phyloP scores from a whole-genome alignment of 495 filamentous ascomycete species.

The Talaromyces proteolyticus region DNA sequence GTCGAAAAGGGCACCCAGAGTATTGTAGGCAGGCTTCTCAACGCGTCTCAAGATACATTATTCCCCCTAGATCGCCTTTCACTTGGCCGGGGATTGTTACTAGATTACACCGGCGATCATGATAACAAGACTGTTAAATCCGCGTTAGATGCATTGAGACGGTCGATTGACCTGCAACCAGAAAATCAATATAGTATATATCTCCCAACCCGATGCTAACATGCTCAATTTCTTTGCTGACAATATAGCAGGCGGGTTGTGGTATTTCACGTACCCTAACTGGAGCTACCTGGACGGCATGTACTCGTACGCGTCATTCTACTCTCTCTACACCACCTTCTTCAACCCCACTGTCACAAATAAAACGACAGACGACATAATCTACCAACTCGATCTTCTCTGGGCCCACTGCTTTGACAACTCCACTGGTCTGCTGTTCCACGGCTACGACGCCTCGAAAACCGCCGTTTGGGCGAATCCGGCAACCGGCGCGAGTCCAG shows the following conservation, averaged over 20 bases:
- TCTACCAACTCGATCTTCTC: slow-evolving; percentile 46
- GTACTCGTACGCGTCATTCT: slow-evolving; percentile 48
- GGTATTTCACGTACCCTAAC: slow-evolving; percentile 48
- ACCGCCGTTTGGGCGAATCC: slow-evolving; percentile 51
- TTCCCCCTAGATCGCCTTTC: slow-evolving; percentile 33
- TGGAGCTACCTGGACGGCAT: slow-evolving; percentile 56
- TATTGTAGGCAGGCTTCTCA: slow-evolving; percentile 17
- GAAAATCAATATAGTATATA: slow-evolving; percentile 25
- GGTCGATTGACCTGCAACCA: slow-evolving; percentile 41
- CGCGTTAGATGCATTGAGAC: slow-evolving; percentile 35
- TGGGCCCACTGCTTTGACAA: slow-evolving; percentile 43
- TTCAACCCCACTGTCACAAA: slow-evolving; percentile 19
- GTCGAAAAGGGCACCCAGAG: slow-evolving; percentile 18
- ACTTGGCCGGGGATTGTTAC: slow-evolving; percentile 30
- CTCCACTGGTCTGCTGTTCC: slow-evolving; percentile 41
- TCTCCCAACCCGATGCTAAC: background rate
- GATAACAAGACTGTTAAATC: slow-evolving; percentile 26
- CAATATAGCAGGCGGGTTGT: slow-evolving; percentile 34
- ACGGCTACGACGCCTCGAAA: slow-evolving; percentile 53
- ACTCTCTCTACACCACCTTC: slow-evolving; percentile 34
- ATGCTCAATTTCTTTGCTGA: slow-evolving; percentile 1
- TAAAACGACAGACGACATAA: slow-evolving; percentile 38
- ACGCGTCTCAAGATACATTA: slow-evolving; percentile 26
- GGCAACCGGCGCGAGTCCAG: slow-evolving; percentile 45
- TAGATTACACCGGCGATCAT: slow-evolving; percentile 18